Conservation (phyloP, 345 rosid genomes). For the Cochlearia excelsa region DNA sequence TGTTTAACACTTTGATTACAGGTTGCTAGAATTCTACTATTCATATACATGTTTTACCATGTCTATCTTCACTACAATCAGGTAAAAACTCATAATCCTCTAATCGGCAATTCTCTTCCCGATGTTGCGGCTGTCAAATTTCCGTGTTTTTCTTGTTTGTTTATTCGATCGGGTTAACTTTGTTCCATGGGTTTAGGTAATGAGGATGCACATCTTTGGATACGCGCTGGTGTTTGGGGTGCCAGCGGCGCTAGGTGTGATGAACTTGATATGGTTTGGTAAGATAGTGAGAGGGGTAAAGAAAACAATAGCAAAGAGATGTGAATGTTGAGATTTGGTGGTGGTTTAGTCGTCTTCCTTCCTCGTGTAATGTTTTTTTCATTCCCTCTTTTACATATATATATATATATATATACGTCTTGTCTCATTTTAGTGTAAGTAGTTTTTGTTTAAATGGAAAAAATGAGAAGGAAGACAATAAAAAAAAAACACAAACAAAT, state of each 20-base stretch:
- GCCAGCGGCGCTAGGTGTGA: slow-evolving; percentile 56
- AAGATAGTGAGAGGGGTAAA: slow-evolving; percentile 76
- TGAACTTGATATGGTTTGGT: slow-evolving; percentile 88
- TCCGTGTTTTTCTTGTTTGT: background rate
- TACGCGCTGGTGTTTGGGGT: slow-evolving; percentile 53
- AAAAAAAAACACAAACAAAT: slow-evolving; percentile 4
- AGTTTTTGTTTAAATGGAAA: slow-evolving; percentile 37
- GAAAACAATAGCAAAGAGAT: slow-evolving; percentile 77
- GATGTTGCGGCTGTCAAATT: background rate
- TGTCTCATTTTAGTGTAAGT: slow-evolving; percentile 37
- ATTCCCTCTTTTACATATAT: too few species aligned
- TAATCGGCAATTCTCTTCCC: background rate
- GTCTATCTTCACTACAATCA: slow-evolving; percentile 70
- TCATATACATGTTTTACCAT: slow-evolving; percentile 76
- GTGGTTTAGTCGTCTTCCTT: background rate
- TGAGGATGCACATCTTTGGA: slow-evolving; percentile 62
- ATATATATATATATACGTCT: slow-evolving; percentile 12
- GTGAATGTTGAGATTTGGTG: slow-evolving; percentile 33
- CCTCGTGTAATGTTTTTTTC: slow-evolving; percentile 3
- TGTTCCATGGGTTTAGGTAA: slow-evolving; percentile 45
- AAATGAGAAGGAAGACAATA: background rate
- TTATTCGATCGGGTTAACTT: slow-evolving; percentile 15
- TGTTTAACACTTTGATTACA: slow-evolving; percentile 37
- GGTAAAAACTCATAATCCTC: slow-evolving; percentile 40
- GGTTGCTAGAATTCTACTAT: slow-evolving; percentile 82